phyloP scores from a whole-genome alignment of 768 basidiomycete species.

The Daedaleopsis sinensis region DNA sequence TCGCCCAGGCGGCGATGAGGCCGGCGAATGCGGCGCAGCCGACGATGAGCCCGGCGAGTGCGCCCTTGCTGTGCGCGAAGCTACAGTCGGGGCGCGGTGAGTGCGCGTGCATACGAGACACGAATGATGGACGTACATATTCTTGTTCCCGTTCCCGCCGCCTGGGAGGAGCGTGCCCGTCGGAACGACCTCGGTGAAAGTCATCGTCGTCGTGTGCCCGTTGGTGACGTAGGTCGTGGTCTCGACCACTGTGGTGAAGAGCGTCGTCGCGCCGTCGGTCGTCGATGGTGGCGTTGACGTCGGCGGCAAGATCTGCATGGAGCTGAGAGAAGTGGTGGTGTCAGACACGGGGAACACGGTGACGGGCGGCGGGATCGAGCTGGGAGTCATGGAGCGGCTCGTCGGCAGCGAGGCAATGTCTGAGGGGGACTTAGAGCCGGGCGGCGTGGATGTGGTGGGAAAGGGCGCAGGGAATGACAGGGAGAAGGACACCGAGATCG shows the following conservation, averaged over 20 bases:
- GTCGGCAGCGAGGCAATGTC: not conserved
- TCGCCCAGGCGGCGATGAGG: conserved; percentile 19
- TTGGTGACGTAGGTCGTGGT: conserved; percentile 21
- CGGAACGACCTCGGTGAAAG: conserved; percentile 20
- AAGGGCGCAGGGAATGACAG: conserved; percentile 1
- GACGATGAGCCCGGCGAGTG: conserved; percentile 27
- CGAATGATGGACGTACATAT: conserved; percentile 16
- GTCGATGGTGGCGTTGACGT: not conserved
- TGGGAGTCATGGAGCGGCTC: not conserved
- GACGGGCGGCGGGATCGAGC: not conserved
- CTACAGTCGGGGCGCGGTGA: conserved; percentile 5
- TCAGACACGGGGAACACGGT: not conserved
- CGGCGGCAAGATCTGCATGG: not conserved
- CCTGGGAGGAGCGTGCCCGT: conserved; percentile 30
- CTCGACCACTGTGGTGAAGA: conserved; percentile 15
- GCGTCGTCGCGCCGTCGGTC: conserved; percentile 3
- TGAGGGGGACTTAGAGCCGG: not conserved
- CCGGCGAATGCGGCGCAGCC: conserved; percentile 25
- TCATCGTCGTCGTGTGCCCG: conserved; percentile 13
- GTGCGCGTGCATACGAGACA: not conserved
- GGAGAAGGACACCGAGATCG: not conserved
- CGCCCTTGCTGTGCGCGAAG: conserved; percentile 27
- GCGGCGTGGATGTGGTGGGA: conserved; percentile 7
- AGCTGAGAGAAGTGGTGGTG: not conserved
- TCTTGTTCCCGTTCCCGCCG: not conserved